Evolutionary conservation across 139 green algal genomes (phyloP).

Genomic region (Picochlorum sp.): DNA sequence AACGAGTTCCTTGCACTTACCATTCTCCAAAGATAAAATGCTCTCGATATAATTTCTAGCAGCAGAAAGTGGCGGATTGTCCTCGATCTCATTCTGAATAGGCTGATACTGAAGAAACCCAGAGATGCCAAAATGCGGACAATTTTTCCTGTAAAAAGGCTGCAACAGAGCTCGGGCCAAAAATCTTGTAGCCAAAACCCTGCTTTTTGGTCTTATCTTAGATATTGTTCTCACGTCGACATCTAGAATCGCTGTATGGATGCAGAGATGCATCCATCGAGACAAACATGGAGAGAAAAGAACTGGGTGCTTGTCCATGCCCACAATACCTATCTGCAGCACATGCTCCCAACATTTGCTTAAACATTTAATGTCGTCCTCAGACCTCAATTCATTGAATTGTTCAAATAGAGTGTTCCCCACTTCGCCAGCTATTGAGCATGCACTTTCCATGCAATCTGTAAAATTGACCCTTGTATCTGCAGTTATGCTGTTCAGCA

Average conservation of each 20-base stretch:
- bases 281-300: constrained; percentile 42
- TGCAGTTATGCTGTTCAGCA: background rate
- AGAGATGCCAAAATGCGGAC: background rate
- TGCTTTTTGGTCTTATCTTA: constrained; percentile 37
- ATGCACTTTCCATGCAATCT: background rate
- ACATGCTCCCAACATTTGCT: constrained; percentile 27
- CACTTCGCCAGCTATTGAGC: background rate
- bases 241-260: constrained; percentile 38
- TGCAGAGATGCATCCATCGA: constrained; percentile 41
- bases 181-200: constrained; percentile 59
- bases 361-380: background rate
- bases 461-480: background rate
- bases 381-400: background rate
- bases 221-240: constrained; percentile 36
- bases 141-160: constrained; percentile 44
- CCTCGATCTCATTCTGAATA: background rate
- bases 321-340: constrained; percentile 22
- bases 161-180: constrained; percentile 53
- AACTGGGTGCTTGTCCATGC: constrained; percentile 22
- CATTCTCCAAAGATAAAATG: constrained; percentile 12
- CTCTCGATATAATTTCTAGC: constrained; percentile 4
- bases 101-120: constrained; percentile 1
- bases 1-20: constrained; percentile 23
- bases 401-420: background rate
- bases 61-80: background rate